phyloP scores from a whole-genome alignment of 75 land plant species.

The Sequoia sempervirens region DNA sequence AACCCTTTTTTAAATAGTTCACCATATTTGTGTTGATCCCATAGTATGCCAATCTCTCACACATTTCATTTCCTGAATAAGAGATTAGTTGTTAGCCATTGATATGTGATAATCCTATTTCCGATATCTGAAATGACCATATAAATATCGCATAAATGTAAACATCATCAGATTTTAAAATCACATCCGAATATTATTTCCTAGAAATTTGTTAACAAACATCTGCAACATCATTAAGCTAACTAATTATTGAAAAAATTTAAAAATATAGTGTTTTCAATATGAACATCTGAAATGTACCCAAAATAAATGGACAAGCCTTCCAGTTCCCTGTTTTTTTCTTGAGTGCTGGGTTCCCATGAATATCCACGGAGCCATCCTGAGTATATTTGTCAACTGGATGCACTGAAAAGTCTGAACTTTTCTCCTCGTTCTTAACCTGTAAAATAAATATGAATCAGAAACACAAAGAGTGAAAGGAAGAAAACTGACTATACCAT shows the following conservation, averaged over 20 bases:
- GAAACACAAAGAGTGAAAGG: not conserved
- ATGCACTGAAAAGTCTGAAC: not conserved
- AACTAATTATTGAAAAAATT: not conserved
- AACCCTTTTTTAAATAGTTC: constrained; percentile 35
- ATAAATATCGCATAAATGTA: not conserved
- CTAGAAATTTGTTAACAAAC: not conserved
- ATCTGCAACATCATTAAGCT: not conserved
- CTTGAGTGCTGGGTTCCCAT: constrained; percentile 61
- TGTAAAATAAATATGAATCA: not conserved
- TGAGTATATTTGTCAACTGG: constrained; percentile 35
- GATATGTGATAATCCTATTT: not conserved
- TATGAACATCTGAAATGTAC: constrained; percentile 21
- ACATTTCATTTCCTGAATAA: constrained; percentile 66
- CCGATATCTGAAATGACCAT: not conserved
- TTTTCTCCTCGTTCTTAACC: not conserved
- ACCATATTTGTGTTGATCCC: constrained; percentile 63
- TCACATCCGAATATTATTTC: not conserved
- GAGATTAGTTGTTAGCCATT: not conserved
- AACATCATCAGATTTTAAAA: not conserved
- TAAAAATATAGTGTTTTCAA: not conserved
- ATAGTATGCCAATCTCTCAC: constrained; percentile 91
- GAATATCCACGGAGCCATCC: constrained; percentile 73
- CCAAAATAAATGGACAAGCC: constrained; percentile 74
- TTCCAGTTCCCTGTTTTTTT: constrained; percentile 72
- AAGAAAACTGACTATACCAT: not conserved